These are phyloP conservation scores for Neurospora discreta DNA, from an alignment of 495 filamentous ascomycete genomes.

Conservation along the genomic window DNA sequence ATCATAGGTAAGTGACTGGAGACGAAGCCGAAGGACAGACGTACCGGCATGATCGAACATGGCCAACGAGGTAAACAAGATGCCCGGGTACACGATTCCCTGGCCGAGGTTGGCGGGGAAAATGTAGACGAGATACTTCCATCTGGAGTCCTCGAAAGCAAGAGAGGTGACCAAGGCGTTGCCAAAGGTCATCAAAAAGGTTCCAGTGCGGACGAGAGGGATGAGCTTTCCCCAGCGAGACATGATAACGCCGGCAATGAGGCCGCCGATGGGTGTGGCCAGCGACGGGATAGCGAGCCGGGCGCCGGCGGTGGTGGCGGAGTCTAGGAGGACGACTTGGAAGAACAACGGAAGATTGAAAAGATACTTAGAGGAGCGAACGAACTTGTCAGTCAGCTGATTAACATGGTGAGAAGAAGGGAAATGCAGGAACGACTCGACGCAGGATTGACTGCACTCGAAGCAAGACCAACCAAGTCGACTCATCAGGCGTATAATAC, in stretches of 20 bases:
- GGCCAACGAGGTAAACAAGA: slow-evolving; percentile 52
- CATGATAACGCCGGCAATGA: slow-evolving; percentile 53
- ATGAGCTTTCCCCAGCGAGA: slow-evolving; percentile 50
- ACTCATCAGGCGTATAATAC: not conserved
- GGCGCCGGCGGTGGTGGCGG: slow-evolving; percentile 47
- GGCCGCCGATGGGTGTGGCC: slow-evolving; percentile 48
- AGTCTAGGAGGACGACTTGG: slow-evolving; percentile 51
- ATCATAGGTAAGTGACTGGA: not conserved
- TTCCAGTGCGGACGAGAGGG: slow-evolving; percentile 42
- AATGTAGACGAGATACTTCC: slow-evolving; percentile 54
- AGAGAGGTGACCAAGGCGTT: slow-evolving; percentile 45
- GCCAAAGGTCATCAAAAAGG: slow-evolving; percentile 48
- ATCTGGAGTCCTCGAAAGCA: slow-evolving; percentile 43
- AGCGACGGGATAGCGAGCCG: slow-evolving; percentile 51
- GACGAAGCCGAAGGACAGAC: not conserved
- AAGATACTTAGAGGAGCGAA: slow-evolving; percentile 43
- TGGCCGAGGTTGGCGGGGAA: slow-evolving; percentile 55
- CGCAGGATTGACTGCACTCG: not conserved
- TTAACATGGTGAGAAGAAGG: not conserved
- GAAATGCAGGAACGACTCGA: not conserved
- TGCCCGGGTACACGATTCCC: slow-evolving; percentile 51
- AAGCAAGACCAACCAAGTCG: not conserved
- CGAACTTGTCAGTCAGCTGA: not conserved
- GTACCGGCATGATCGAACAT: slow-evolving; percentile 52
- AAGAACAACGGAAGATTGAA: slow-evolving; percentile 56